A percentile compares a stretch with the other conserved stretches of the same genome.
Evolutionary conservation across 768 basidiomycete genomes (phyloP).

Genomic region (Mycena sanguinolenta): DNA sequence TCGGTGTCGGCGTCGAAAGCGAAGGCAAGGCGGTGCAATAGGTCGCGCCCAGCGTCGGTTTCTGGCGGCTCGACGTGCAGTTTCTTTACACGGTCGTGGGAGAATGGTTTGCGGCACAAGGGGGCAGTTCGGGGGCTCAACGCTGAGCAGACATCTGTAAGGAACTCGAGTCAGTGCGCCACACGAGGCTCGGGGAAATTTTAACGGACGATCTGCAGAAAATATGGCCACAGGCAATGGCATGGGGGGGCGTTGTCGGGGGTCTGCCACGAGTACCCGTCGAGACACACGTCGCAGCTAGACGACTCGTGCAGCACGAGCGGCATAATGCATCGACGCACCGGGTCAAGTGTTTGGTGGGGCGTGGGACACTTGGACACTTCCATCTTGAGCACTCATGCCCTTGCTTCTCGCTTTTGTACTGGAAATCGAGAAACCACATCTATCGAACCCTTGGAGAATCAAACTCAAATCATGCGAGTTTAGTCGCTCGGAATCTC

Average conservation of each 20-base stretch:
- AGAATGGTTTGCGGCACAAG: constrained; percentile 75
- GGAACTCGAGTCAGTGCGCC: constrained; percentile 10
- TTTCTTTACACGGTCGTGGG: constrained; percentile 70
- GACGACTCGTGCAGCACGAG: constrained; percentile 79
- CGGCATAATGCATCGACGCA: constrained; percentile 45
- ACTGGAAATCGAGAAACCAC: no score
- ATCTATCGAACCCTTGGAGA: no score
- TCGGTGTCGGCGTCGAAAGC: constrained; percentile 57
- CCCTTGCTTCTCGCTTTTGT: no score
- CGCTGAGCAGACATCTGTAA: constrained; percentile 66
- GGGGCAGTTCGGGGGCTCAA: constrained; percentile 69
- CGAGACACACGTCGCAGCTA: constrained; percentile 83
- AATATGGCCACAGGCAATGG: constrained; percentile 83
- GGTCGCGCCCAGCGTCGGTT: constrained; percentile 52
- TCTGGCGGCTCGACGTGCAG: constrained; percentile 72
- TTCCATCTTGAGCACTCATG: no score
- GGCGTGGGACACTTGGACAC: no score
- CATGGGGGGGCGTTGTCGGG: constrained; percentile 70
- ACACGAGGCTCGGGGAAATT: constrained; percentile 23
- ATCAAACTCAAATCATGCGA: no score
- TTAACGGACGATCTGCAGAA: constrained; percentile 77
- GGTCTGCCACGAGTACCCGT: constrained; percentile 68
- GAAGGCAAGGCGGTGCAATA: constrained; percentile 52
- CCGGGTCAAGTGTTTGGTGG: not conserved
- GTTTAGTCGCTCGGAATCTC: no score